A percentile compares a stretch with the other conserved stretches of the same genome.
These are phyloP conservation scores for Kernera saxatilis DNA, from an alignment of 345 rosid species.

Conservation along the genomic window DNA sequence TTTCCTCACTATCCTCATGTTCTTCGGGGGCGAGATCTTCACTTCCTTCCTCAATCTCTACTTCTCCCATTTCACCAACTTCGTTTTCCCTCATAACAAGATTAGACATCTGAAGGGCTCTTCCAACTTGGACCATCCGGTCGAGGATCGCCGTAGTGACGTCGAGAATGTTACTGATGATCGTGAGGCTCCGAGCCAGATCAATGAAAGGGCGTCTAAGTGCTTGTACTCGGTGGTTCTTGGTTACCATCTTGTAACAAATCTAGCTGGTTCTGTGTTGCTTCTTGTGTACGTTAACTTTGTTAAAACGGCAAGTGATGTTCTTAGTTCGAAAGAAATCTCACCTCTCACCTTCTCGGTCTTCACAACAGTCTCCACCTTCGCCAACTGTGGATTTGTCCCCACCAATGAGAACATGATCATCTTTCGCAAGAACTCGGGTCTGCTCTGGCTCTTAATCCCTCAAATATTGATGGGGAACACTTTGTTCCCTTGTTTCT, in stretches of 20 bases:
- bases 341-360: slow-evolving; percentile 40
- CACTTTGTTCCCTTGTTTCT: slow-evolving; percentile 46
- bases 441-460: slow-evolving; percentile 46
- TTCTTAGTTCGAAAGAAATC: slow-evolving; percentile 38
- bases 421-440: slow-evolving; percentile 45
- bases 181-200: not conserved
- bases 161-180: not conserved
- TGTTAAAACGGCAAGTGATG: slow-evolving; percentile 33
- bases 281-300: slow-evolving; percentile 34
- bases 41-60: slow-evolving; percentile 43
- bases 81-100: slow-evolving; percentile 11
- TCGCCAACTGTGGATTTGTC: slow-evolving; percentile 56
- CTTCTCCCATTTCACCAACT: not conserved
- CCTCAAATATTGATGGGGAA: slow-evolving; percentile 55
- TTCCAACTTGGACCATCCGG: not conserved
- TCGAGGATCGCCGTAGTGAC: not conserved
- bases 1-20: slow-evolving; percentile 47
- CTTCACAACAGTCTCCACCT: slow-evolving; percentile 52
- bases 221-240: slow-evolving; percentile 38
- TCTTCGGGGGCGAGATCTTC: slow-evolving; percentile 62
- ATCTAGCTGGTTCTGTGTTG: slow-evolving; percentile 32
- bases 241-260: slow-evolving; percentile 37
- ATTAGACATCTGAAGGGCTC: slow-evolving; percentile 1
- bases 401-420: slow-evolving; percentile 80
- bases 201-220: slow-evolving; percentile 20